Percentiles rank a stretch among this genome's conserved stretches.
phyloP scores from a whole-genome alignment of 2,329 filamentous ascomycete genomes.

The Penicillium corylophilum region DNA sequence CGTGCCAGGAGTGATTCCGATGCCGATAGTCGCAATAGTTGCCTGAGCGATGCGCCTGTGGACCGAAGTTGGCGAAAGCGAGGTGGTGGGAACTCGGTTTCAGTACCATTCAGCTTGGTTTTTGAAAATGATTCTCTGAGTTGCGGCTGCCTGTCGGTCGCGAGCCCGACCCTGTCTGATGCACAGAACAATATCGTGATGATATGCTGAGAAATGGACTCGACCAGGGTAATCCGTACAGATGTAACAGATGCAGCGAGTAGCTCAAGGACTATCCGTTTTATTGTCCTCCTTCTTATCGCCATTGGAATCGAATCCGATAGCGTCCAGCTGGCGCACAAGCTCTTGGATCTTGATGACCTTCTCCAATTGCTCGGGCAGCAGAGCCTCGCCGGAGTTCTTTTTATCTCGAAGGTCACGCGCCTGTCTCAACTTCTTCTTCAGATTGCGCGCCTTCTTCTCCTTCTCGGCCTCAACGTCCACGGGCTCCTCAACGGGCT shows the following conservation, averaged over 20 bases:
- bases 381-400: constrained; percentile 74
- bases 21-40: background rate
- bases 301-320: constrained; percentile 80
- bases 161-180: background rate
- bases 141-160: background rate
- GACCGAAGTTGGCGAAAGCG: background rate
- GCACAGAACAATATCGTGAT: background rate
- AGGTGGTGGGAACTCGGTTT: background rate
- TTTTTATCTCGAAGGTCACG: constrained; percentile 89
- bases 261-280: constrained; percentile 19
- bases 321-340: constrained; percentile 76
- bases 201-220: background rate
- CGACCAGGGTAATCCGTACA: background rate
- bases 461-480: constrained; percentile 77
- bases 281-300: constrained; percentile 53
- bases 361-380: constrained; percentile 95
- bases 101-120: background rate
- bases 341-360: constrained; percentile 96
- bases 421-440: constrained; percentile 94
- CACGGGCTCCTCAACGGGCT: constrained; percentile 38
- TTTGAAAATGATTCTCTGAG: background rate
- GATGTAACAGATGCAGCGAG: background rate
- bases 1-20: background rate
- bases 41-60: background rate
- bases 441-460: constrained; percentile 87